phyloP scores from a whole-genome alignment of 352 stramenopile genomes.

The Phytopythium litorale region DNA sequence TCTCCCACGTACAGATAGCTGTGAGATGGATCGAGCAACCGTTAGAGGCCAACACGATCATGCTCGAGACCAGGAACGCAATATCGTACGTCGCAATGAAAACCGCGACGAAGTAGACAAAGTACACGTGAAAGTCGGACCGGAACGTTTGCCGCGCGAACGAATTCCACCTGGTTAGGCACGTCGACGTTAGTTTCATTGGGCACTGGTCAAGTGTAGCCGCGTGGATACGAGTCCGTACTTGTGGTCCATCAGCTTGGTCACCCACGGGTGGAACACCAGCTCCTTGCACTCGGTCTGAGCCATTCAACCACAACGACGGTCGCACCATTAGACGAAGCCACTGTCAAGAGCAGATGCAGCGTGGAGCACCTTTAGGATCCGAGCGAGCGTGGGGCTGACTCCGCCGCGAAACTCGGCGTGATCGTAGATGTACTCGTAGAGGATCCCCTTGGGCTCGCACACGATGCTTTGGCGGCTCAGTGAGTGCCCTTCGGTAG shows the following conservation, averaged over 20 bases:
- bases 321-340: not conserved
- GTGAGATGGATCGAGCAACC: not conserved
- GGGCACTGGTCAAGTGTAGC: not conserved
- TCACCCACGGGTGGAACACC: conserved; percentile 73
- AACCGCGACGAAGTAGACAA: conserved; percentile 66
- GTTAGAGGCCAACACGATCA: not conserved
- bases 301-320: not conserved
- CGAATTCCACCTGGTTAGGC: conserved; percentile 54
- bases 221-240: conserved; percentile 11
- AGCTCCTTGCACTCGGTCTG: conserved; percentile 80
- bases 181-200: not conserved
- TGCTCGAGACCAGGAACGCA: not conserved
- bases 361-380: conserved; percentile 43
- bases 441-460: conserved; percentile 76
- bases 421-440: conserved; percentile 81
- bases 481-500: conserved; percentile 24
- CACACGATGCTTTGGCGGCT: conserved; percentile 59
- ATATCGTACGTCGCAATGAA: conserved; percentile 68
- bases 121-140: conserved; percentile 74
- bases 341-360: not conserved
- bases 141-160: conserved; percentile 67
- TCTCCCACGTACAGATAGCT: conserved; percentile 78
- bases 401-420: conserved; percentile 55
- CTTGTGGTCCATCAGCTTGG: conserved; percentile 77
- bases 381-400: conserved; percentile 56